Evolutionary conservation across 2,329 filamentous ascomycete genomes (phyloP), one percentile per base, ranked within the genome.

Genomic region (Fusarium sororula): DNA sequence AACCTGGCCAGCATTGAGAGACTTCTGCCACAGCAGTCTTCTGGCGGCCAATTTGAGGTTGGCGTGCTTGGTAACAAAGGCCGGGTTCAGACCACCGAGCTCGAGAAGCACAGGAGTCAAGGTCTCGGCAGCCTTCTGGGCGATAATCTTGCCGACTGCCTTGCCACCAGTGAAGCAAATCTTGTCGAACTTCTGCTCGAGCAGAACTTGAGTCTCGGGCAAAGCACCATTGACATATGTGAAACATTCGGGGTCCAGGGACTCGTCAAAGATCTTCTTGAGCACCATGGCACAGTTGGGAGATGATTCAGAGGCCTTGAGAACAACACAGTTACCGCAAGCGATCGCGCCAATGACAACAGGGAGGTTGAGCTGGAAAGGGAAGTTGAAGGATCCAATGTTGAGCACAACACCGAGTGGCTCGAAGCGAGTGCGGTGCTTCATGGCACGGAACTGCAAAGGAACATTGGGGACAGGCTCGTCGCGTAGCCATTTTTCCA

Each of bases 151-250:
- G 79, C 94, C 96, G 24, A 98, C 94, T 35, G 81, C 85, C 59
- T 89, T 88, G 78, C 91, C 92, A 62, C 96, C 96, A 2, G 96
- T 99, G 85, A 98, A 99, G 86, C 96, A 95, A 79, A 99, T 97
- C 89, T 98, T 98, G 85, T 97, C 95, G 92, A 95, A 99, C 82
- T 96, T 96, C 85, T 95, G 90, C 66, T 96, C 90, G 39, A 99
- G 88, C 50, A 98, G 85, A 18, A 91, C 91, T 51, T 93, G 94
- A 8, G 93, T 95, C 86, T 98, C 94, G 8, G 92, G 87, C 26
- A 98, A 84, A 35, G 86, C 91, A 68, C 96, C 96, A 81, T 98
- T 96, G 75, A 98, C 87, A 66, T 94, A 89, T 41, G 87, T 85
- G 83, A 94, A 98, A 76, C 91, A 92, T 22, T 90, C 89, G 4